Conservation (phyloP, 768 basidiomycete genomes). For the Clitopilus hobsonii region DNA sequence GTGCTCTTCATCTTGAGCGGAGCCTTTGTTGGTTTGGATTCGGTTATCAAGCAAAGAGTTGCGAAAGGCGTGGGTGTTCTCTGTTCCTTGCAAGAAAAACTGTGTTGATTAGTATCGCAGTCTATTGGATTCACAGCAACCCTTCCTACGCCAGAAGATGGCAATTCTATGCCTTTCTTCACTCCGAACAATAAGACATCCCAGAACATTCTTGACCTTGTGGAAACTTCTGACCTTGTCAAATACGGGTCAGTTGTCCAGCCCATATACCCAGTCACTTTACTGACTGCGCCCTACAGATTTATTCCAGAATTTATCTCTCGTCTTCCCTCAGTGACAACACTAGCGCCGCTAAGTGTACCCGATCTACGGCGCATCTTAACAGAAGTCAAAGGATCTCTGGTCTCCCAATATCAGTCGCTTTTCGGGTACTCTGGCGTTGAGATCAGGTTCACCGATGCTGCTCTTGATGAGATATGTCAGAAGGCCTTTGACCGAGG, state of each 20-base stretch:
- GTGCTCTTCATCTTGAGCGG: conserved; percentile 94
- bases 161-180: conserved; percentile 59
- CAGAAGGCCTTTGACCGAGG: conserved; percentile 73
- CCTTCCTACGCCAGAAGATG: conserved; percentile 33
- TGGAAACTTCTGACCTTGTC: conserved; percentile 78
- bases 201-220: conserved; percentile 56
- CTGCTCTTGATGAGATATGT: conserved; percentile 80
- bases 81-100: conserved; percentile 3
- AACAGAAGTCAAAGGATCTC: conserved; percentile 87
- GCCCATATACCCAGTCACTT: conserved; percentile 1
- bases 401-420: conserved; percentile 85
- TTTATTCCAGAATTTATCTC: conserved; percentile 96
- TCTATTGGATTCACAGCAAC: conserved; percentile 79
- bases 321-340: conserved; percentile 87
- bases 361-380: conserved; percentile 85
- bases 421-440: conserved; percentile 81
- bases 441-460: conserved; percentile 82
- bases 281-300: conserved; percentile 26
- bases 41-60: conserved; percentile 71
- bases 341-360: conserved; percentile 73
- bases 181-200: conserved; percentile 62
- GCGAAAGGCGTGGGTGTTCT: conserved; percentile 71
- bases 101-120: conserved; percentile 29
- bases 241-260: conserved; percentile 62
- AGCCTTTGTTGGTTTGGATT: conserved; percentile 90